Evolutionary conservation across 805 yeast species (phyloP), one percentile per base, ranked within the genome.

Genomic region (Saccharomycopsis fermentans): DNA sequence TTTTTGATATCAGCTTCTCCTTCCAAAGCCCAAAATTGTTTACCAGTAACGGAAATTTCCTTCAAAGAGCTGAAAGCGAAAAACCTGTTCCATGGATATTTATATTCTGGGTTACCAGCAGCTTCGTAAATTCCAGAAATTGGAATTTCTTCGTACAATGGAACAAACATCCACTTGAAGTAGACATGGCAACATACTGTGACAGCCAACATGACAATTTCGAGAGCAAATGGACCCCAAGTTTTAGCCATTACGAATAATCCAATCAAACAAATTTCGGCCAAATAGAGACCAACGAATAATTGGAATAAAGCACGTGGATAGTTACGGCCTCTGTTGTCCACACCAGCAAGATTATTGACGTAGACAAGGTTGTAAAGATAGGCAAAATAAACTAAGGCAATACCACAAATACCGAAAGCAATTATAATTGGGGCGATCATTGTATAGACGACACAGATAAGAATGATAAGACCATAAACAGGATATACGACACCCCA

Each of bases 401-500:
- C 66, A 62, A 83, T 75, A 0, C 87, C 81, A 65, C 84, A 67
- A 2, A 81, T 73, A n/a, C 87, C 77, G 67, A 87, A 87, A 3
- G 83, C 82, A 66, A 86, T 71, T 52, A 87, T 75, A 59, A 87
- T 75, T 59, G 95, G 94, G 4, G 91, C 76, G 67, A 92, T 88
- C 53, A 90, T 79, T 1, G 96, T 75, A 72, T 92, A 92, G 59
- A 83, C 78, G 56, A 91, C 68, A 65, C 82, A 78, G 65, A 94
- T 84, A 37, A 87, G 84, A 9, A 84, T 81, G 73, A 90, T 75
- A 62, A 90, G 77, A 64, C 90, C 86, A 70, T 84, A 84, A 11
- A 78, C 75, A 6, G 97, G 97, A 72, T 87, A 92, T 14, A 81
- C 74, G 17, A 87, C 82, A 55, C 97, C 96, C 87, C 91, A 90